A percentile compares a stretch with the other conserved stretches of the same genome.
Conservation (phyloP, 805 yeast genomes). For the Starmerella vitae region DNA sequence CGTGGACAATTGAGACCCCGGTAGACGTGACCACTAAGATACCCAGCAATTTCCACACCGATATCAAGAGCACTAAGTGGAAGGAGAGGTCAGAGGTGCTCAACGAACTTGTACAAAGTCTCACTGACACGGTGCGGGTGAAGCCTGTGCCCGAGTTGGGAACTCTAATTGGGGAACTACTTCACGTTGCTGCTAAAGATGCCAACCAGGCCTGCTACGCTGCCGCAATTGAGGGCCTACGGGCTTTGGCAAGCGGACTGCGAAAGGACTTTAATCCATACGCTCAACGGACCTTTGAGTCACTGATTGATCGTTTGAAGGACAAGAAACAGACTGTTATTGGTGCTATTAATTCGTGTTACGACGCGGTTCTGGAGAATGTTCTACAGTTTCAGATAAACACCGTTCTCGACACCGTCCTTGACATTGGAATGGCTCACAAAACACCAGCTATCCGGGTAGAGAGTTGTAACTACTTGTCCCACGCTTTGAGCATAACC, state of each 20-base stretch:
- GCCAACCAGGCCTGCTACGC: conserved; percentile 81
- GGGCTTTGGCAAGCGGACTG: conserved; percentile 52
- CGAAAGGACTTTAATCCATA: conserved; percentile 39
- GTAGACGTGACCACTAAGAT: conserved; percentile 51
- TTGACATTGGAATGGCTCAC: conserved; percentile 47
- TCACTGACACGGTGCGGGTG: conserved; percentile 36
- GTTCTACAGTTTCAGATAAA: conserved; percentile 7
- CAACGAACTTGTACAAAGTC: conserved; percentile 37
- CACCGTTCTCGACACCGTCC: conserved; percentile 14
- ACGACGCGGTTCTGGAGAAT: conserved; percentile 46
- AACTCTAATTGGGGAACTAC: conserved; percentile 41
- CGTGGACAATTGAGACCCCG: conserved; percentile 58
- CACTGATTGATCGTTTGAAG: conserved; percentile 68
- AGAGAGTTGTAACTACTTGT: conserved; percentile 52
- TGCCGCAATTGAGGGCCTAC: conserved; percentile 55
- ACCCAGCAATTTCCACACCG: conserved; percentile 46
- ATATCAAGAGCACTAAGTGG: conserved; percentile 62
- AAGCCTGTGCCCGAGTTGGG: conserved; percentile 28
- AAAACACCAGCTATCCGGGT: conserved; percentile 74
- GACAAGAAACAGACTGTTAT: conserved; percentile 74
- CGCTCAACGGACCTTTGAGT: conserved; percentile 37
- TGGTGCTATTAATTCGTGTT: conserved; percentile 52
- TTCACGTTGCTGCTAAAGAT: conserved; percentile 61
- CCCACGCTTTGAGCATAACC: conserved; percentile 46
- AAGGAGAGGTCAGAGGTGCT: conserved; percentile 80